Conservation (phyloP, 495 filamentous ascomycete genomes). For the Aspergillus leporis region DNA sequence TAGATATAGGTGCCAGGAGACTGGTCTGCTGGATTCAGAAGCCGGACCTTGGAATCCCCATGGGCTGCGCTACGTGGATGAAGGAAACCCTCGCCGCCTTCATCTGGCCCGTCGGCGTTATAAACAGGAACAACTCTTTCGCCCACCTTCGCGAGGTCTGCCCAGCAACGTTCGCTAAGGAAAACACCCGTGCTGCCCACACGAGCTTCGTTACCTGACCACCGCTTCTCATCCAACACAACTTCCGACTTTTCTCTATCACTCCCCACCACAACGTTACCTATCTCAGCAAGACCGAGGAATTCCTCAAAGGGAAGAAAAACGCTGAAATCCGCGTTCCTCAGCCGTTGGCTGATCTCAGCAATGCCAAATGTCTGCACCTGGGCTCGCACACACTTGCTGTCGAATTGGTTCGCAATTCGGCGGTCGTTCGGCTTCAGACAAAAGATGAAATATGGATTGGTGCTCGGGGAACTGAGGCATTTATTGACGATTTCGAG, state of each 20-base stretch:
- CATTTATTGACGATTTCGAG: slow-evolving; percentile 87
- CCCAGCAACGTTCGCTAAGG: slow-evolving; percentile 92
- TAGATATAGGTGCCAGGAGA: slow-evolving; percentile 65
- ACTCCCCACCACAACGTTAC: slow-evolving; percentile 82
- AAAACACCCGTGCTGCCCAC: slow-evolving; percentile 93
- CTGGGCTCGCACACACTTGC: slow-evolving; percentile 93
- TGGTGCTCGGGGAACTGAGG: slow-evolving; percentile 75
- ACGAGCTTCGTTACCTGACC: slow-evolving; percentile 88
- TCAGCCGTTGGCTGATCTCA: slow-evolving; percentile 89
- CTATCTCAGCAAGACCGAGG: slow-evolving; percentile 80
- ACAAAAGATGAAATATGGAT: slow-evolving; percentile 95
- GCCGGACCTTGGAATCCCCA: slow-evolving; percentile 68
- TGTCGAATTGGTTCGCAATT: slow-evolving; percentile 98
- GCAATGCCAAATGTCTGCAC: slow-evolving; percentile 95
- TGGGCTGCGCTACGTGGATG: slow-evolving; percentile 47
- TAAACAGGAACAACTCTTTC: slow-evolving; percentile 63
- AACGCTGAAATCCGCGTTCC: slow-evolving; percentile 91
- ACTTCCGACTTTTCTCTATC: slow-evolving; percentile 90
- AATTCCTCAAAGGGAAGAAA: slow-evolving; percentile 97
- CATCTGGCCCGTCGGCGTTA: slow-evolving; percentile 49
- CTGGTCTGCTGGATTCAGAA: slow-evolving; percentile 58
- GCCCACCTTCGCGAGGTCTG: slow-evolving; percentile 76
- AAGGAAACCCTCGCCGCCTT: slow-evolving; percentile 42
- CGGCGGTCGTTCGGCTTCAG: slow-evolving; percentile 95
- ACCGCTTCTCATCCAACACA: slow-evolving; percentile 83